Conservation (phyloP, 2,329 filamentous ascomycete genomes). For the Fonsecaea pedrosoi region DNA sequence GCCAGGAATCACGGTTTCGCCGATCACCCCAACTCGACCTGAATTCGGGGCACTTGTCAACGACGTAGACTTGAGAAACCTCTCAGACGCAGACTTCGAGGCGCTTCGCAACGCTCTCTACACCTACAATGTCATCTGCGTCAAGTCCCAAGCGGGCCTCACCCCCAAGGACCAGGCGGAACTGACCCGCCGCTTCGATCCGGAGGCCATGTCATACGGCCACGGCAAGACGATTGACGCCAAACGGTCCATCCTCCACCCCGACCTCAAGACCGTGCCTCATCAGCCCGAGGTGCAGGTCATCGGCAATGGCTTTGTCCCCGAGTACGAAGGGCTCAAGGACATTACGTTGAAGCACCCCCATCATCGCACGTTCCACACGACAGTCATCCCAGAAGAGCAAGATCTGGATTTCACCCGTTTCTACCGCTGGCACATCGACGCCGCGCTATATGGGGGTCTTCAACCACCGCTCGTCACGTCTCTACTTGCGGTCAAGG, state of each 20-base stretch:
- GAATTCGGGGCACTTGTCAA: conserved; percentile 68
- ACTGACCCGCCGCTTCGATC: conserved; percentile 76
- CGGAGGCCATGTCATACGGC: conserved; percentile 68
- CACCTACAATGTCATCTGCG: conserved; percentile 70
- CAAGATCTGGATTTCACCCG: conserved; percentile 62
- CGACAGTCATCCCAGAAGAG: conserved; percentile 66
- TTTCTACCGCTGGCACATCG: conserved; percentile 59
- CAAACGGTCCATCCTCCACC: conserved; percentile 72
- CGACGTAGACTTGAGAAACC: conserved; percentile 66
- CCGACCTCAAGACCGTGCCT: conserved; percentile 79
- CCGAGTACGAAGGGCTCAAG: conserved; percentile 72
- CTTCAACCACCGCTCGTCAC: conserved; percentile 77
- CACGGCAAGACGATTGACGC: conserved; percentile 77
- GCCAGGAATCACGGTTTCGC: conserved; percentile 28
- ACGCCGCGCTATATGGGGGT: conserved; percentile 58
- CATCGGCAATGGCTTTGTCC: conserved; percentile 75
- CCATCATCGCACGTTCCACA: conserved; percentile 79
- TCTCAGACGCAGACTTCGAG: conserved; percentile 70
- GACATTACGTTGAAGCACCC: conserved; percentile 74
- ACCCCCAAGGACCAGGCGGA: conserved; percentile 75
- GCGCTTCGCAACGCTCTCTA: conserved; percentile 71
- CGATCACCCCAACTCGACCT: conserved; percentile 29
- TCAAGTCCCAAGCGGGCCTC: conserved; percentile 70
- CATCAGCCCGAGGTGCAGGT: conserved; percentile 81
- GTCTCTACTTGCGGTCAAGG: conserved; percentile 73